Evolutionary conservation across 2,329 filamentous ascomycete species (phyloP), one percentile per base, ranked within the genome.

Genomic region (Nemania serpens): DNA sequence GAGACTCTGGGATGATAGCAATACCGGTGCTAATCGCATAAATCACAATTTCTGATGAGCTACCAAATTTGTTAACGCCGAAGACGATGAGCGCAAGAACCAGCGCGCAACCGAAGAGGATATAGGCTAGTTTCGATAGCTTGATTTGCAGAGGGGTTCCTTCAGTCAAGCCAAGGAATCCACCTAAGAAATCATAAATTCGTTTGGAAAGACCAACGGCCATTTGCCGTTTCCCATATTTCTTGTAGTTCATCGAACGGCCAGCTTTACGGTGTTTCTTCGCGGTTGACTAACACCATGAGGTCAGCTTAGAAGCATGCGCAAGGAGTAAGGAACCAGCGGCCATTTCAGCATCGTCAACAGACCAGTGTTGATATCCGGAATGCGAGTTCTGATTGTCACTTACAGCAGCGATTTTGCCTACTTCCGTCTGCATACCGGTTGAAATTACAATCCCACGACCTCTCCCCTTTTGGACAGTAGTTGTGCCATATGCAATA

Each of bases 91-190:
- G 78, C 29, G 83, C 83, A 29, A 86, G 76, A 18, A 85, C 70
- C 11, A 85, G 73, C n/a, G 84, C 91, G 62, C 90, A 87, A 48
- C 83, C 87, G 71, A 94, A 93, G 2, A 95, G 84, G 7, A 90
- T 78, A 58, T 93, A 88, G 11, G 91, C 91, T 61, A 95, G 82
- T 68, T 90, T 90, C 61, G 89, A 89, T 52, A 95, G 79, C 75
- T 91, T 93, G 65, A 88, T 85, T 75, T 93, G 90, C 50, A 95
- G 79, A 2, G 91, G 91, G 2, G 91, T 95, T 33, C 91, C 91
- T 61, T 88, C 81, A 3, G 81, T 83, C 25, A 86, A 71, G 50
- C 83, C 86, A 55, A 89, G 80, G 67, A 88, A 86, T 73, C 85
- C 84, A 66, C 83, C 82, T 46, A 82, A 66, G 17, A 79, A 75